Base-by-base conservation (phyloP, 2,329 filamentous ascomycete genomes). In the Pseudocercospora fijiensis region DNA sequence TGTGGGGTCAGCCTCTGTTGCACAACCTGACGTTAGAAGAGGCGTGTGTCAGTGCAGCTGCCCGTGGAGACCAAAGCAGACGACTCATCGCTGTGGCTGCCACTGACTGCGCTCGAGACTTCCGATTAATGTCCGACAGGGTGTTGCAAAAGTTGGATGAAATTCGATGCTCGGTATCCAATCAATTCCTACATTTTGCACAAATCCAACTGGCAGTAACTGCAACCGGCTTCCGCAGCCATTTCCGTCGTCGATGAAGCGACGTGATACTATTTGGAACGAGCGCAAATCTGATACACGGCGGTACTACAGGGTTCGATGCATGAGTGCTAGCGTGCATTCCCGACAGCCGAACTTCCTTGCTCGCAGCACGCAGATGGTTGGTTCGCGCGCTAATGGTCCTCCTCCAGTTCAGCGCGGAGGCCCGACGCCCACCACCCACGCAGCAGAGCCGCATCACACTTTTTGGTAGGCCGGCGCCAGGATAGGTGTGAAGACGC, bases 41-140 rank as follows among this genome's bases (percentile, higher is more conserved):
- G 71, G 70, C 70, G 70, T 58, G 65, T 71, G 71, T 72, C 71
- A 72, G 69, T 65, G 63, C 64, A 68, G 61, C 64, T 66, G 64
- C 58, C 68, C 66, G 66, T 58, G 57, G 22, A 28, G 58, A 67
- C 60, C 60, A 65, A 64, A 63, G 59, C 62, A 62, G 64, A 62
- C 27, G n/a, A 20, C n/a, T 41, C n/a, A 37, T 56, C 53, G 53
- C 53, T 59, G 60, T 33, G 45, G 59, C 64, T 64, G 33, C 67
- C 51, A 57, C 58, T 66, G 61, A 57, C 60, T 66, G 67, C 60
- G 60, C 61, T 61, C 60, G 57, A 62, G n/a, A 33, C 33, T 30
- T 58, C 60, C 65, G 65, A 63, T 64, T 67, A 65, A 67, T 67
- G 60, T 67, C 65, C 65, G 65, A 64, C 52, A 47, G 60, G 62